A percentile compares a stretch with the other conserved stretches of the same genome.
Conservation (phyloP, 176 grass and related monocot species). For the Chloris gayana region DNA sequence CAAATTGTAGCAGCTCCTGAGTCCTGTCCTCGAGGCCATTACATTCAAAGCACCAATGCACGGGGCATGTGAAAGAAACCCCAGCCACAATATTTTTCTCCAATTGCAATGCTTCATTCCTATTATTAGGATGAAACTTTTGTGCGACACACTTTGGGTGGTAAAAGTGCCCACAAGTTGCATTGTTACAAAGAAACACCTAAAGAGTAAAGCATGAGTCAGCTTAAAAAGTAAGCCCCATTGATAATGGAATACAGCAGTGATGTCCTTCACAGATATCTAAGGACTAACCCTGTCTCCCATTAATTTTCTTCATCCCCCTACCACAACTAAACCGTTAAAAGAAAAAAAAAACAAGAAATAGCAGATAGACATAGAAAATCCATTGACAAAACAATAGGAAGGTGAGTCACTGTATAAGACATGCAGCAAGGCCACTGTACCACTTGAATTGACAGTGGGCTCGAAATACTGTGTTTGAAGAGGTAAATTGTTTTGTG, state of each 20-base stretch:
- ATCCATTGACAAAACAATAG: neutral
- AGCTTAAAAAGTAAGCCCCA: constrained; percentile 1
- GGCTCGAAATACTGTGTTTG: neutral
- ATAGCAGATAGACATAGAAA: neutral
- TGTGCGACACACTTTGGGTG: constrained; percentile 69
- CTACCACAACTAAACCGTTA: neutral
- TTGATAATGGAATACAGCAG: neutral
- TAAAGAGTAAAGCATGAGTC: constrained; percentile 40
- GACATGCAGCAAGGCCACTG: no score
- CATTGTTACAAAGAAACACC: constrained; percentile 78
- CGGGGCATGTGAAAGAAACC: constrained; percentile 60
- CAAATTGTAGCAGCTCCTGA: constrained; percentile 54
- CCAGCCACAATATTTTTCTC: constrained; percentile 59
- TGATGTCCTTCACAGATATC: neutral
- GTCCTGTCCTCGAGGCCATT: constrained; percentile 57
- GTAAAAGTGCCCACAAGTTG: constrained; percentile 82
- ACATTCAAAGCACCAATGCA: constrained; percentile 65
- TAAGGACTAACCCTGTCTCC: neutral
- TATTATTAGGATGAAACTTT: constrained; percentile 44
- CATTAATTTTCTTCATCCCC: neutral
- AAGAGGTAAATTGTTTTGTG: neutral
- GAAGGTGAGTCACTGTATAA: neutral
- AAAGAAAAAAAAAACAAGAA: neutral
- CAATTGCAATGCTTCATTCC: constrained; percentile 46
- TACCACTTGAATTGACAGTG: neutral